Percentiles rank a stretch among this genome's conserved stretches.
phyloP scores from a whole-genome alignment of 768 basidiomycete genomes.

The Crassisporium funariophilum region DNA sequence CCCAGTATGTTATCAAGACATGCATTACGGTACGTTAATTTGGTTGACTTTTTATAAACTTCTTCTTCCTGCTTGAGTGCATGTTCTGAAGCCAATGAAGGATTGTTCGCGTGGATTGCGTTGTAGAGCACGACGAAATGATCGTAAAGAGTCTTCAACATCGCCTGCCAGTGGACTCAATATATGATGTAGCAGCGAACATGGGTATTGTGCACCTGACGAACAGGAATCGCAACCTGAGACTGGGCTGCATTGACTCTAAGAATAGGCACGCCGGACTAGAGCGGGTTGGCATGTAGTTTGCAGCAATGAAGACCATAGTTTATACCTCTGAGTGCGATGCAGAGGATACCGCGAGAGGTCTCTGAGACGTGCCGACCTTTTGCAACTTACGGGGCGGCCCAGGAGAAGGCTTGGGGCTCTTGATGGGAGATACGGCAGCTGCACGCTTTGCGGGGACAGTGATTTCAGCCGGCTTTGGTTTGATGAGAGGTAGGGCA shows the following conservation, averaged over 20 bases:
- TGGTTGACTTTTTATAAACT: conserved; percentile 72
- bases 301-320: conserved; percentile 1
- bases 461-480: conserved; percentile 23
- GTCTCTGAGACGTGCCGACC: conserved; percentile 43
- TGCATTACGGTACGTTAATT: conserved; percentile 84
- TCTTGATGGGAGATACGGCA: conserved; percentile 32
- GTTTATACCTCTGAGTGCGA: conserved; percentile 37
- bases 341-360: conserved; percentile 44
- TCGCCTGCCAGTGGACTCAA: conserved; percentile 43
- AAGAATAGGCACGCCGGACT: conserved; percentile 69
- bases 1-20: conserved; percentile 19
- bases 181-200: conserved; percentile 7
- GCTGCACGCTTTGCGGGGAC: conserved; percentile 58
- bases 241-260: conserved; percentile 68
- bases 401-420: conserved; percentile 34
- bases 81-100: conserved; percentile 72
- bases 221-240: conserved; percentile 69
- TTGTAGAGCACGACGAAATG: conserved; percentile 74
- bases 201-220: conserved; percentile 53
- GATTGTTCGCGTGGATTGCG: conserved; percentile 50
- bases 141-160: conserved; percentile 75
- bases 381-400: conserved; percentile 70
- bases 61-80: conserved; percentile 82
- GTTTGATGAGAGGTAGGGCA: conserved; percentile 14
- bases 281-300: conserved; percentile 6